Evolutionary conservation across 2,329 filamentous ascomycete genomes (phyloP), one percentile per base, ranked within the genome.

Genomic region (Xylariaceae sp.): DNA sequence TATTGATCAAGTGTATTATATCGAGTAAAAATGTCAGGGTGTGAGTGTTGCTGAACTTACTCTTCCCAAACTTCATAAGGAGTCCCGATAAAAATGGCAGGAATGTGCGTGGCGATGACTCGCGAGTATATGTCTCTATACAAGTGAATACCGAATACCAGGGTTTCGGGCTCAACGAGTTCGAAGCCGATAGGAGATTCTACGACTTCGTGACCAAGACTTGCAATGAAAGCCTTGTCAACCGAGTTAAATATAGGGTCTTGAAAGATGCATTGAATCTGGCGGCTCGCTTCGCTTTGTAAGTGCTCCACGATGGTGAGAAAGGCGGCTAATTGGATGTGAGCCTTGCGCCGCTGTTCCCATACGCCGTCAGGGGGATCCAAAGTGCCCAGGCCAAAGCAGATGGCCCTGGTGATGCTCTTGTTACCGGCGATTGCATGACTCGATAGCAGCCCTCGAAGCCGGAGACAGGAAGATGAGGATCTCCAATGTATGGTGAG

Each of bases 61-160:
- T 70, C 65, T 47, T 80, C 74, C 77, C 80, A 83, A 1, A 73
- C 71, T 8, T 74, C 70, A 63, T 74, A 76, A 0, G 72, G 71
- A 0, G 80, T 85, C 0, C 84, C 85, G 13, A 88, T 73, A 12
- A 84, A 80, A 2, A 86, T 62, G 0, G 71, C 74, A 0, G 85
- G 84, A 1, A 74, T 60, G 0, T 68, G 58, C 0, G 67, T 63
- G 1, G 70, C 61, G 1, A 88, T 68, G 0, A 82, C 74, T 5
- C 73, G 65, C 19, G 77, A 71, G 47, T 82, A 88, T 39, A 79
- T 74, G 36, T 70, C 72, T 19, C 71, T 72, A 53, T 83, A 83
- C 54, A 84, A 74, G 47, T 87, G 85, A 0, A 87, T 75, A 1
- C 81, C 84, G 58, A 80, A 88, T 2, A 86, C 71, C 1, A 89